These are phyloP conservation scores for Wakefieldia striispora DNA, from an alignment of 768 basidiomycete species.

Conservation along the genomic window DNA sequence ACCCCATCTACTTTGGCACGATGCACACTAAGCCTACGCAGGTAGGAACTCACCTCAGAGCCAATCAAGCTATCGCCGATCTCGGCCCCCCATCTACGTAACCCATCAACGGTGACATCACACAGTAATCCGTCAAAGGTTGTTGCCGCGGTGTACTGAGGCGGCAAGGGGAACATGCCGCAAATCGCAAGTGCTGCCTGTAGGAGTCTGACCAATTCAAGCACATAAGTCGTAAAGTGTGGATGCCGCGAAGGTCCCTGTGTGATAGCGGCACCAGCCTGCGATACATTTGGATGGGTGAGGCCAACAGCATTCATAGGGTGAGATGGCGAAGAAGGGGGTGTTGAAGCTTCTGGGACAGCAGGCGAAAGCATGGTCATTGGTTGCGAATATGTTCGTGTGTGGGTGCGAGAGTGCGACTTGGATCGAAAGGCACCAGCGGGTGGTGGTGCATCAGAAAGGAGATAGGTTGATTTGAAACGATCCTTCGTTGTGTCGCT, in stretches of 20 bases:
- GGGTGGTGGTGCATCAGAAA: conserved; percentile 41
- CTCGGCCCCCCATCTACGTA: conserved; percentile 63
- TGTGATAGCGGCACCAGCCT: conserved; percentile 6
- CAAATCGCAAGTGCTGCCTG: conserved; percentile 72
- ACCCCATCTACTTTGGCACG: background rate
- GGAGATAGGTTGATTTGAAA: conserved; percentile 68
- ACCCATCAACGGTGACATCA: conserved; percentile 70
- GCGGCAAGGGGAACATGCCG: conserved; percentile 51
- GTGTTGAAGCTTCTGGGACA: conserved; percentile 24
- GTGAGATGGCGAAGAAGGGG: conserved; percentile 20
- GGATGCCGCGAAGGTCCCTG: conserved; percentile 25
- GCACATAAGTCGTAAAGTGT: conserved; percentile 62
- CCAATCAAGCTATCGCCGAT: conserved; percentile 61
- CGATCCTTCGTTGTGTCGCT: conserved; percentile 81
- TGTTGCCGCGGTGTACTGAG: conserved; percentile 7
- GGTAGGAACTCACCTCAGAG: conserved; percentile 47
- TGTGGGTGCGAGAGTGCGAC: conserved; percentile 29
- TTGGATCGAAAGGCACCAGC: conserved; percentile 25
- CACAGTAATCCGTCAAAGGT: conserved; percentile 69
- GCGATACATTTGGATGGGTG: conserved; percentile 15
- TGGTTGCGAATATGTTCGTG: conserved; percentile 30
- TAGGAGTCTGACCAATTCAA: conserved; percentile 73
- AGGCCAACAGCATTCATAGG: conserved; percentile 13
- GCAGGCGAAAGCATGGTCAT: conserved; percentile 21
- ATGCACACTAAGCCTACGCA: background rate